phyloP scores from a whole-genome alignment of 768 basidiomycete species.

The Harrya chromipes region DNA sequence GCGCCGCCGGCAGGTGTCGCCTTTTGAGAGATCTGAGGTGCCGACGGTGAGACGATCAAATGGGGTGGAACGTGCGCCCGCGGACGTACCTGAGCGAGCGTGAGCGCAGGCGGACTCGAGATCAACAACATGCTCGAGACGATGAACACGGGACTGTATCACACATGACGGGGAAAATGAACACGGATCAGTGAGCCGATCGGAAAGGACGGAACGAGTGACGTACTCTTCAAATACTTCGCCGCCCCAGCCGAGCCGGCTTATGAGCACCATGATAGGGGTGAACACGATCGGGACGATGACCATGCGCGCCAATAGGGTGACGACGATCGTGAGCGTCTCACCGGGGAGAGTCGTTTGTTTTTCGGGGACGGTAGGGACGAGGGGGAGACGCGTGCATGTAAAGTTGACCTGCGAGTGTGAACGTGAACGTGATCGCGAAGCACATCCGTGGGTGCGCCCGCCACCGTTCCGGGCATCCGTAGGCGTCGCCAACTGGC shows the following conservation, averaged over 20 bases:
- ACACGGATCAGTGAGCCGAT: not conserved
- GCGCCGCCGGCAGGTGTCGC: not conserved
- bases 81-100: conserved; percentile 52
- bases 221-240: conserved; percentile 71
- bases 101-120: conserved; percentile 77
- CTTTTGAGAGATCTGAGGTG: conserved; percentile 24
- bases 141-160: conserved; percentile 76
- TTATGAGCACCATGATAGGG: conserved; percentile 67
- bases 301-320: conserved; percentile 84
- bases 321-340: conserved; percentile 77
- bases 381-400: not conserved
- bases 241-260: conserved; percentile 41
- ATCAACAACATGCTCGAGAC: conserved; percentile 82
- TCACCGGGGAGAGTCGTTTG: conserved; percentile 53
- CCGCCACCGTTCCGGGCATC: not conserved
- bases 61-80: not conserved
- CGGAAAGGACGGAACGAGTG: conserved; percentile 1
- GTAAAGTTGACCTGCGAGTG: not conserved
- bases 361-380: not conserved
- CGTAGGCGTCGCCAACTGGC: not conserved
- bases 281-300: conserved; percentile 76
- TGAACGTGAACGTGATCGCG: not conserved
- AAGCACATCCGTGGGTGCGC: not conserved
- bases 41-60: not conserved
- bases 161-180: not conserved